Base-by-base conservation (phyloP, 2,329 filamentous ascomycete species). In the Claviceps pazoutovae region DNA sequence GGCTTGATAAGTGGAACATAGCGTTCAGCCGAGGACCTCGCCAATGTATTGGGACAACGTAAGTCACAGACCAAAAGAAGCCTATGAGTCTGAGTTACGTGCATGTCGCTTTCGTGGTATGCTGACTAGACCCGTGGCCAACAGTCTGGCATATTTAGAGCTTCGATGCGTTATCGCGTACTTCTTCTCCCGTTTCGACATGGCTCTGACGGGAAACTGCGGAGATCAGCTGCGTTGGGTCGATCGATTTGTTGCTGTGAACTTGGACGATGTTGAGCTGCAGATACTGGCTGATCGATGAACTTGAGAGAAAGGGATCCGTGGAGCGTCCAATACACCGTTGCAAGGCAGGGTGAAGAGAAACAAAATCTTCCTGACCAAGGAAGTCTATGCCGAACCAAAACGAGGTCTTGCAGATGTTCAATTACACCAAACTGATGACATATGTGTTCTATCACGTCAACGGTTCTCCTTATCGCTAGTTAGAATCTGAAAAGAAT, bases 131-230 rank as follows among this genome's bases (percentile, higher is more conserved):
- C 30, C 9, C 30, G 16, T 37, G 9, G 37, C 7, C 2, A 4
- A 19, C 30, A 48, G 46, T 26, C 46, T 48, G 34, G 46, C 46
- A 11, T 48, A 39, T 21, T n/a, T 48, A 14, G 46, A 48, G 19
- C 46, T 48, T 26, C 46, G 36, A 36, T 48, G 34, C 46, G 21
- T 48, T 5, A 26, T 43, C 13, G 48, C 48, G 3, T 50, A 50
- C 16, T 50, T 50, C 41, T 43, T 50, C n/a, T 50, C 48, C n/a
- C 48, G 48, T 7, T 50, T 50, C 36, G 30, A 50, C 6, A 45
- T 50, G 41, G 23, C 26, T 9, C 30, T 38, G 23, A 50, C 48
- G 9, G 48, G 41, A 9, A 50, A 37, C 17, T 45, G 41, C 26
- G 48, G 48, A 13, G 26, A 45, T 23, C n/a, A n/a, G 3, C 41